Percentiles rank a stretch among this genome's conserved stretches.
These are phyloP conservation scores for Pyrenochaeta sp. DNA, from an alignment of 2,329 filamentous ascomycete species.

Conservation along the genomic window DNA sequence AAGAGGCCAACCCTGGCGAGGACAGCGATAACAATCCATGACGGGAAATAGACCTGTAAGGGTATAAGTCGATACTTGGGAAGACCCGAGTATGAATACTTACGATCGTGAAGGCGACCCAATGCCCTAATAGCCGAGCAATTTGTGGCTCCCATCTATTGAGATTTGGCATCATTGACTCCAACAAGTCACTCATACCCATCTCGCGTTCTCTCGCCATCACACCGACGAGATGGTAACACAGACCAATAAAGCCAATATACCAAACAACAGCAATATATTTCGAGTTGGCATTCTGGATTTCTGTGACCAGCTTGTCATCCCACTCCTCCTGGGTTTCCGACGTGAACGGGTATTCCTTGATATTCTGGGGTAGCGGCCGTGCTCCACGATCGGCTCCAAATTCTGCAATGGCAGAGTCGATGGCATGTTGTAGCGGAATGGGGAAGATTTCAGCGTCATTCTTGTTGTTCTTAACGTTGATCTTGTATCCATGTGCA, in stretches of 20 bases:
- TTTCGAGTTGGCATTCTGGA: constrained; percentile 74
- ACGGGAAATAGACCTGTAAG: constrained; percentile 73
- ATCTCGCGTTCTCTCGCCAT: constrained; percentile 83
- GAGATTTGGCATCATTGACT: constrained; percentile 85
- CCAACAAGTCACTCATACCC: constrained; percentile 85
- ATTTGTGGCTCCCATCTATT: constrained; percentile 76
- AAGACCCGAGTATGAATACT: not conserved
- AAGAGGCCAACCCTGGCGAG: constrained; percentile 68
- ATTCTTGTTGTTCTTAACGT: constrained; percentile 69
- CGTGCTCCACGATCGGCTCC: constrained; percentile 60
- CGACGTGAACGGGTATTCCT: constrained; percentile 79
- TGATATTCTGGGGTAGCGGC: constrained; percentile 45
- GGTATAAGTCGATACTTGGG: not conserved
- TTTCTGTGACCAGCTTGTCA: constrained; percentile 69
- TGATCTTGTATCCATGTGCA: constrained; percentile 69
- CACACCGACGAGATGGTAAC: constrained; percentile 83
- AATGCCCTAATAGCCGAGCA: constrained; percentile 78
- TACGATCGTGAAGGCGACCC: constrained; percentile 75
- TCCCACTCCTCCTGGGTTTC: constrained; percentile 71
- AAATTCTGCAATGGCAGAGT: constrained; percentile 70
- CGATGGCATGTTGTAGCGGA: constrained; percentile 79
- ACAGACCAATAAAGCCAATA: constrained; percentile 78
- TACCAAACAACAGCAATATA: constrained; percentile 80
- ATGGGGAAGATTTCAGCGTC: constrained; percentile 77
- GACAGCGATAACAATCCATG: constrained; percentile 78